A percentile compares a stretch with the other conserved stretches of the same genome.
Conservation (phyloP, 148 eudicot genomes). For the Camellia sinensis region DNA sequence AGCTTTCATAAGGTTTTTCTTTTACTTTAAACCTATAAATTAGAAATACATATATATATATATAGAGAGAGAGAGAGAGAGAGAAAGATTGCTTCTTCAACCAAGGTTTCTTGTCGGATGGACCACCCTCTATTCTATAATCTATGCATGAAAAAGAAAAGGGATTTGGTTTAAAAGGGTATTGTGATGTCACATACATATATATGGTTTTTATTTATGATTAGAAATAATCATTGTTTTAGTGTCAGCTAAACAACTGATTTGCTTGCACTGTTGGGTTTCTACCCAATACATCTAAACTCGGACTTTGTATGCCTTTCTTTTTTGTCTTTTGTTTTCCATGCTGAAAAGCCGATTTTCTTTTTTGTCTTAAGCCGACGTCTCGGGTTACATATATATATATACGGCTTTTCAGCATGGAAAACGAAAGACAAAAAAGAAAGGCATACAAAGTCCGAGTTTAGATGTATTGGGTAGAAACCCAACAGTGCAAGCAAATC, state of each 20-base stretch:
- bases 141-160: conserved; percentile 17
- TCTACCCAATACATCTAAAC: conserved; percentile 43
- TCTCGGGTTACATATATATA: background rate
- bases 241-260: conserved; percentile 55
- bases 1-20: too few species aligned
- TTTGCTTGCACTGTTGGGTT: conserved; percentile 55
- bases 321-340: background rate
- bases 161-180: conserved; percentile 27
- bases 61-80: conserved; percentile 8
- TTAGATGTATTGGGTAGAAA: conserved; percentile 48
- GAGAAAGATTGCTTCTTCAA: conserved; percentile 40
- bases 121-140: conserved; percentile 18
- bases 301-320: conserved; percentile 13
- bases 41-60: too few species aligned
- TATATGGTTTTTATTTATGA: background rate
- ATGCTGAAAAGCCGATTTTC: conserved; percentile 14
- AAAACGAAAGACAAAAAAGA: background rate
- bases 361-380: background rate
- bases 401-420: conserved; percentile 16
- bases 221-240: conserved; percentile 20
- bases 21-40: too few species aligned
- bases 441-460: conserved; percentile 13
- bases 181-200: conserved; percentile 31
- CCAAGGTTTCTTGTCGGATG: conserved; percentile 50
- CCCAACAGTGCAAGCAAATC: conserved; percentile 51